A percentile compares a stretch with the other conserved stretches of the same genome.
phyloP scores from a whole-genome alignment of 495 filamentous ascomycete genomes.

The Podospora sp. region DNA sequence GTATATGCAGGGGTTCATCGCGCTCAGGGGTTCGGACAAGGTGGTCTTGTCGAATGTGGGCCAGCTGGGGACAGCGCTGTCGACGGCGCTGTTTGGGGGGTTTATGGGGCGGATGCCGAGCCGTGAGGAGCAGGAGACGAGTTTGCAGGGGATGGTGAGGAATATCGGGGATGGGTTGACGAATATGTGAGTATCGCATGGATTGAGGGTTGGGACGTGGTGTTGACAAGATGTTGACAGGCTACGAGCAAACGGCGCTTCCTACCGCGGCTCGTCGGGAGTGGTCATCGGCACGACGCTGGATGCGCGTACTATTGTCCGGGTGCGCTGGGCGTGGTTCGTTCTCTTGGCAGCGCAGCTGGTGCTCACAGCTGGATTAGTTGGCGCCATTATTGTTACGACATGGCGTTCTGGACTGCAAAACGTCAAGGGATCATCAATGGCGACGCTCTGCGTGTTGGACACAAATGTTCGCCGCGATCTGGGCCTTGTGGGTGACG shows the following conservation, averaged over 20 bases:
- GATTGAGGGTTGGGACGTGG: not conserved
- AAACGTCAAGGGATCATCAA: constrained; percentile 1
- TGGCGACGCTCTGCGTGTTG: constrained; percentile 4
- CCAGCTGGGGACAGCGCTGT: not conserved
- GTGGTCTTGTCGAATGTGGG: not conserved
- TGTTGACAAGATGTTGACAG: not conserved
- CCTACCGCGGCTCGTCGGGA: constrained; percentile 1
- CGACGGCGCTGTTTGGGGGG: constrained; percentile 10
- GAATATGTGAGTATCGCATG: constrained; percentile 4
- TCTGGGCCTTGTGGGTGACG: constrained; percentile 1
- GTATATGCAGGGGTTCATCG: constrained; percentile 4
- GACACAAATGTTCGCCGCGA: not conserved
- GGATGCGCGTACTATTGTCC: not conserved
- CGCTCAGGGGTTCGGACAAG: not conserved
- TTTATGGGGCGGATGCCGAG: constrained; percentile 7
- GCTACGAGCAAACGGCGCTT: constrained; percentile 3
- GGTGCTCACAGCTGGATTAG: not conserved
- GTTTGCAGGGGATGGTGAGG: constrained; percentile 2
- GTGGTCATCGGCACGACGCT: not conserved
- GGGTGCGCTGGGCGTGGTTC: constrained; percentile 7
- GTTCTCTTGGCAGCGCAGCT: constrained; percentile 5
- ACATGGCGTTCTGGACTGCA: not conserved
- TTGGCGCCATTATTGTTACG: not conserved
- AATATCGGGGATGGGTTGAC: constrained; percentile 10
- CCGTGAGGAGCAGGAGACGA: not conserved